Percentiles rank a stretch among this genome's conserved stretches.
Conservation (phyloP, 805 yeast species). For the Lipomyces kockii region DNA sequence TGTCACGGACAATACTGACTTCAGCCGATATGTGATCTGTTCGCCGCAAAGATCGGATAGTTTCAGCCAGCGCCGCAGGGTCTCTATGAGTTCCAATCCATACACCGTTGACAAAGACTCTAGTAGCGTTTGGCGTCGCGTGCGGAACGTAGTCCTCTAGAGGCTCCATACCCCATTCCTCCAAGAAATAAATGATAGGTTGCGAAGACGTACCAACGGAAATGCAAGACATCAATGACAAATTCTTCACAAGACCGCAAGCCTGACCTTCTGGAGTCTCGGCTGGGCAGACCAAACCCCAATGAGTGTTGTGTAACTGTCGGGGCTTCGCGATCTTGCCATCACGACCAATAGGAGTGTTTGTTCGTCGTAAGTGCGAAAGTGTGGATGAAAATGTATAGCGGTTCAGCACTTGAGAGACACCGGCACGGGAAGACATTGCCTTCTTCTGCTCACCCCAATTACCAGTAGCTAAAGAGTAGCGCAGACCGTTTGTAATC, state of each 20-base stretch:
- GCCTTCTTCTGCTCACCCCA: conserved; percentile 99
- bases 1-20: conserved; percentile 95
- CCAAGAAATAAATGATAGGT: conserved; percentile 88
- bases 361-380: conserved; percentile 98
- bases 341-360: conserved; percentile 98
- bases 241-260: conserved; percentile 96
- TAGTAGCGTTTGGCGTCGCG: conserved; percentile 85
- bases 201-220: conserved; percentile 98
- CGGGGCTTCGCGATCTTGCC: conserved; percentile 99
- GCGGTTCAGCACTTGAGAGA: conserved; percentile 96
- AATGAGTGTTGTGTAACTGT: conserved; percentile 97
- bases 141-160: conserved; percentile 94
- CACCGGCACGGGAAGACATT: conserved; percentile 99
- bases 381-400: conserved; percentile 98
- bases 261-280: conserved; percentile 99
- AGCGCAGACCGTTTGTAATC: conserved; percentile 94
- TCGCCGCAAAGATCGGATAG: conserved; percentile 89
- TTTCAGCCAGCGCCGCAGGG: conserved; percentile 88
- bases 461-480: conserved; percentile 98
- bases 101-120: conserved; percentile 97
- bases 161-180: conserved; percentile 99
- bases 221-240: conserved; percentile 95
- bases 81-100: conserved; percentile 99
- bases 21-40: conserved; percentile 95
- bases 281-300: conserved; percentile 99